Percentiles rank a stretch among this genome's conserved stretches.
Conservation (phyloP, 106 monocot species). For the Dendrobium huoshanense region DNA sequence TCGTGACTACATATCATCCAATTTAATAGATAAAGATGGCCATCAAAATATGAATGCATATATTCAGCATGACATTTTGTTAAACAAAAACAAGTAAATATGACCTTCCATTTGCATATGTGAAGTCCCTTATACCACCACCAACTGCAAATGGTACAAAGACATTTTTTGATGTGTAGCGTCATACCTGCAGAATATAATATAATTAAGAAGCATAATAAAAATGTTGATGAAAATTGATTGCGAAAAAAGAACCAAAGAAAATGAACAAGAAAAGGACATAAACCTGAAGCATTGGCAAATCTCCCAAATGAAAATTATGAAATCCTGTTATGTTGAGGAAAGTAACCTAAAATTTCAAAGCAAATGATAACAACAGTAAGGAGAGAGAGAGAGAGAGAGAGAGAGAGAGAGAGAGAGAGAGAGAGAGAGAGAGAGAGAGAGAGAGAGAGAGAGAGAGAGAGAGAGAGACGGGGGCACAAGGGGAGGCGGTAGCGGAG, state of each 20-base stretch:
- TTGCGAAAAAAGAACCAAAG: not conserved
- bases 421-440: too few relatives aligned
- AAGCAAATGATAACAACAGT: too few relatives aligned
- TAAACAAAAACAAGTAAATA: not conserved
- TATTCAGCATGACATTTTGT: not conserved
- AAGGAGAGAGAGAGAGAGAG: too few relatives aligned
- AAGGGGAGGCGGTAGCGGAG: too few relatives aligned
- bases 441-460: too few relatives aligned
- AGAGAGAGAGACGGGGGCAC: too few relatives aligned
- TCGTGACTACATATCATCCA: not conserved
- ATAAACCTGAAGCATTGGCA: conserved; percentile 90
- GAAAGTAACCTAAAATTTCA: conserved; percentile 69
- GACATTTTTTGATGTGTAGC: conserved; percentile 80
- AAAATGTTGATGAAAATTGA: not conserved
- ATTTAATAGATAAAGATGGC: not conserved
- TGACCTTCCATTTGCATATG: conserved; percentile 91
- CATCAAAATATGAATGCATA: not conserved
- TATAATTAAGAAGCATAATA: not conserved
- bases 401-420: too few relatives aligned
- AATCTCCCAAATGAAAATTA: conserved; percentile 76
- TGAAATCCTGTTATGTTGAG: conserved; percentile 96
- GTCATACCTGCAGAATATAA: conserved; percentile 50
- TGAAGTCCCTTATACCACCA: conserved; percentile 97
- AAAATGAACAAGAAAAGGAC: not conserved
- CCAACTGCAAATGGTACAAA: conserved; percentile 98